Evolutionary conservation across 2,329 filamentous ascomycete species (phyloP), one percentile per base, ranked within the genome.

Genomic region (Aspergillus jensenii): DNA sequence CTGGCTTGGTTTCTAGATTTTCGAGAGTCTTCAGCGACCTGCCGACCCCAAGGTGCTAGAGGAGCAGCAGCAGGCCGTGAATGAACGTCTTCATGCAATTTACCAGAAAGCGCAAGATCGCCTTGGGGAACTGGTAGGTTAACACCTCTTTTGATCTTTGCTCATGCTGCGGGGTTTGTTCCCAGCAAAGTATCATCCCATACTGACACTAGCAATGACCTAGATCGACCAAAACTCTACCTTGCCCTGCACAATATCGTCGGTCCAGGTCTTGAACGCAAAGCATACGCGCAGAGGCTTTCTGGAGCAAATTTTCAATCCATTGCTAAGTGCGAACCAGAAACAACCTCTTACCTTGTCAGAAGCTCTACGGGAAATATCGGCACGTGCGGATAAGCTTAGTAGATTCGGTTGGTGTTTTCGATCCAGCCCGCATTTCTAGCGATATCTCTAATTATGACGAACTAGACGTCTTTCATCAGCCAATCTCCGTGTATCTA

Each of bases 211-310:
- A 44, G 33, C 17, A 50, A 59, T 61, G 43, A 54, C 54, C 66
- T 63, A 92, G 89, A 84, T 96, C 69, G 84, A 87, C 65, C 85
- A 90, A 76, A 96, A 98, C 74, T 88, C 89, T 64, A 90, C 90
- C 44, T 85, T 95, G 58, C 93, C 95, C 41, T 90, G 95, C 67
- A 91, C 91, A 14, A 88, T 99, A 72, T 90, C 90, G 67, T 90
- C 91, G 45, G 85, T 99, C 71, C 87, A 90, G 67, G 82, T 99
- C 60, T 85, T 96, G 61, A 90, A 92, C 71, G 91, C 91, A 45
- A 83, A 84, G 60, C 87, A 95, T 71, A 96, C 93, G n/a, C 86
- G 95, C 62, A 84, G 85, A 67, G 82, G 84, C 62, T 97, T 99
- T 74, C 86, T 99, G 55, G 85, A 96, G 72, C 86, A 87, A 37